Evolutionary conservation across 2,329 filamentous ascomycete species (phyloP).

Genomic region (Tolypocladium paradoxum): DNA sequence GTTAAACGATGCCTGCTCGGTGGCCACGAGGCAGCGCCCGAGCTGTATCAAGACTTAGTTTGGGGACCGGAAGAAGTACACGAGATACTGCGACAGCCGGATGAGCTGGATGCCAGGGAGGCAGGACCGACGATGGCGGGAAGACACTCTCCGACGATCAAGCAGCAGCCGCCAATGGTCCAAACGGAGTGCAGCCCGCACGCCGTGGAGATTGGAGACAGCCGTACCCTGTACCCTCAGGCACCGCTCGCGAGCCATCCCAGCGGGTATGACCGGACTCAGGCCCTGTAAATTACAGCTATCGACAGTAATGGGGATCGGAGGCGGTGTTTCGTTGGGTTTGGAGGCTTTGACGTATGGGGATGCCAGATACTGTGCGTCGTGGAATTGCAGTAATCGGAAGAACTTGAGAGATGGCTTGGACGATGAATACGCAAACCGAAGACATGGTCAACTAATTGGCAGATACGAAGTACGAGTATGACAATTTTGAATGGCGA

Average conservation of each 20-base stretch:
- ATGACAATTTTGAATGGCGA: too few species aligned
- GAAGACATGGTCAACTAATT: too few species aligned
- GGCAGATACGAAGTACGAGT: too few species aligned
- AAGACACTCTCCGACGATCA: neutral
- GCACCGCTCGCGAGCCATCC: neutral
- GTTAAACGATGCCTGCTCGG: slow-evolving; percentile 14
- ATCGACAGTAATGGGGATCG: too few species aligned
- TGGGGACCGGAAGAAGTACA: slow-evolving; percentile 12
- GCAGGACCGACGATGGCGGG: neutral
- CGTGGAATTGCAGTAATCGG: too few species aligned
- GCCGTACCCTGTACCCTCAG: neutral
- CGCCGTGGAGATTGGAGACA: slow-evolving; percentile 3
- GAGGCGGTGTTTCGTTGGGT: too few species aligned
- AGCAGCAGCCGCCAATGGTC: neutral
- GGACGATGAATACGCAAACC: neutral
- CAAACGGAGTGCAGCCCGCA: neutral
- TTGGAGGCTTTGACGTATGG: too few species aligned
- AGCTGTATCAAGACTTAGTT: slow-evolving; percentile 22
- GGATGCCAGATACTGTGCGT: too few species aligned
- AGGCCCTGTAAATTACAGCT: too few species aligned
- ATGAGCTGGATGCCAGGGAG: neutral
- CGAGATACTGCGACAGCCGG: neutral
- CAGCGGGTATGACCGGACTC: neutral
- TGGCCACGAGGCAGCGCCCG: slow-evolving; percentile 12
- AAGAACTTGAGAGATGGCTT: neutral